Conservation (phyloP, 805 yeast genomes). For the Clavispora carvajalis region DNA sequence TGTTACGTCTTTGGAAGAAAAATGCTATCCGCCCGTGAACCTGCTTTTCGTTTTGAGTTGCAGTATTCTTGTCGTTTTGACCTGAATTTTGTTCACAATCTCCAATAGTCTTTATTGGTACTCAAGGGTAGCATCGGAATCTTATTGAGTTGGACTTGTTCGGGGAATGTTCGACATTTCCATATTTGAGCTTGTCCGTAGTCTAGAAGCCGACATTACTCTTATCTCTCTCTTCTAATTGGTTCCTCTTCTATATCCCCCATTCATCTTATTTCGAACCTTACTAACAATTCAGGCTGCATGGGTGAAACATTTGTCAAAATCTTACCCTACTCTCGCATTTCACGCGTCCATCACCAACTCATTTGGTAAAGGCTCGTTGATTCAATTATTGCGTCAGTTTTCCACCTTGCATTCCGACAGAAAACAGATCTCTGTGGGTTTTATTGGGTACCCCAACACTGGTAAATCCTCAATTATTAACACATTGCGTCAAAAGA, state of each 20-base stretch:
- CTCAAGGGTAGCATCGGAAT: constrained; percentile 50
- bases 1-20: constrained; percentile 97
- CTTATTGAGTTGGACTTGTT: constrained; percentile 79
- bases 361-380: constrained; percentile 95
- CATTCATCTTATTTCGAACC: not conserved
- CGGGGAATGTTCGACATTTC: constrained; percentile 18
- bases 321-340: constrained; percentile 89
- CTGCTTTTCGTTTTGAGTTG: constrained; percentile 33
- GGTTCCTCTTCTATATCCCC: constrained; percentile 1
- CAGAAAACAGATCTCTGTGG: constrained; percentile 93
- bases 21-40: constrained; percentile 54
- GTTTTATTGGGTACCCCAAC: constrained; percentile 96
- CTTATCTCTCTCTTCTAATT: constrained; percentile 5
- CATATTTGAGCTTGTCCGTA: constrained; percentile 56
- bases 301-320: constrained; percentile 94
- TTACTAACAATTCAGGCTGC: constrained; percentile 67
- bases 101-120: constrained; percentile 34
- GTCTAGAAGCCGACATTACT: constrained; percentile 76
- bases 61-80: constrained; percentile 34
- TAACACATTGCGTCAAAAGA: constrained; percentile 88
- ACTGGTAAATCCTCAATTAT: constrained; percentile 97
- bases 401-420: constrained; percentile 87
- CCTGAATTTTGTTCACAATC: constrained; percentile 28
- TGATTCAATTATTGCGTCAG: constrained; percentile 89
- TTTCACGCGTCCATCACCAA: constrained; percentile 97